Conservation (phyloP, 1,139 yeast species). For the Zhuliangozyma parablackwelliae region DNA sequence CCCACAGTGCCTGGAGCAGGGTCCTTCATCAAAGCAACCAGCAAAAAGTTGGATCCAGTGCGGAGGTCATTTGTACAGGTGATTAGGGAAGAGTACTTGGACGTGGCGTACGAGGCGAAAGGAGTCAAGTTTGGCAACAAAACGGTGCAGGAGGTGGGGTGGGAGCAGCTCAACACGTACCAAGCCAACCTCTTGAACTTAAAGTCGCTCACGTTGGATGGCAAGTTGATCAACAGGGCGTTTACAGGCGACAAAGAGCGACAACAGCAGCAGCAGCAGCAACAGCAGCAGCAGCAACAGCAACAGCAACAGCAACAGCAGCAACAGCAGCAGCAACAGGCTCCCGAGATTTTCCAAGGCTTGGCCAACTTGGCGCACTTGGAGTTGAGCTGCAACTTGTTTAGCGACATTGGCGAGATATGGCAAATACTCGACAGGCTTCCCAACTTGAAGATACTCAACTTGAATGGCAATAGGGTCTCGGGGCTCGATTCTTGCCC, state of each 20-base stretch:
- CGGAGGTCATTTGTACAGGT: conserved; percentile 43
- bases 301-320: neutral
- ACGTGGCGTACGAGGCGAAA: conserved; percentile 15
- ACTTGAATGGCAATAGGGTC: conserved; percentile 60
- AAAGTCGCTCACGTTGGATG: conserved; percentile 47
- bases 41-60: conserved; percentile 23
- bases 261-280: too few species aligned
- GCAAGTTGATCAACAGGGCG: conserved; percentile 21
- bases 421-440: conserved; percentile 31
- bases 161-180: conserved; percentile 46
- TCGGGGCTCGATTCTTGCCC: conserved; percentile 15
- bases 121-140: conserved; percentile 50
- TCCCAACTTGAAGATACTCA: conserved; percentile 38
- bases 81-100: conserved; percentile 39
- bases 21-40: conserved; percentile 56
- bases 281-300: too few species aligned
- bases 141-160: conserved; percentile 58
- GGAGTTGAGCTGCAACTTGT: conserved; percentile 61
- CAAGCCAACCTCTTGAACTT: conserved; percentile 47
- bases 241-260: conserved; percentile 6
- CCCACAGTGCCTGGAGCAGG: conserved; percentile 40
- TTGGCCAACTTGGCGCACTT: conserved; percentile 34
- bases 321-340: neutral
- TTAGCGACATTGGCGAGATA: conserved; percentile 38
- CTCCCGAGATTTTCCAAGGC: conserved; percentile 8